Evolutionary conservation across 805 yeast genomes (phyloP).

Genomic region (Hanseniaspora hatyaiensis): DNA sequence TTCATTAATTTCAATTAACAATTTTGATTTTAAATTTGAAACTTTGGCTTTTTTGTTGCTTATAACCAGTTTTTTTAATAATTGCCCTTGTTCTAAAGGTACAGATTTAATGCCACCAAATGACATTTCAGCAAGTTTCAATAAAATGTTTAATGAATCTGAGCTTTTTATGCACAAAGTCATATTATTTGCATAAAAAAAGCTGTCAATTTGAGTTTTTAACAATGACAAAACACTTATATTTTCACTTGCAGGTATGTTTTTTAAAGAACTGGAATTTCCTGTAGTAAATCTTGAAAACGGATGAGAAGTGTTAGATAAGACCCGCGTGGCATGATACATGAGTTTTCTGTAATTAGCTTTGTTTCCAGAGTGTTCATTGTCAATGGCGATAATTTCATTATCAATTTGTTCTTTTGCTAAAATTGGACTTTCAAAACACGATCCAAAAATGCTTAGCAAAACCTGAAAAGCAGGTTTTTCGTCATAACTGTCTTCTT

Average conservation of each 20-base stretch:
- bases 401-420: slow-evolving; percentile 32
- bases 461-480: slow-evolving; percentile 34
- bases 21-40: no score
- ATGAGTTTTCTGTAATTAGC: slow-evolving; percentile 36
- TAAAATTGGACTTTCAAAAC: slow-evolving; percentile 43
- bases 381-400: slow-evolving; percentile 52
- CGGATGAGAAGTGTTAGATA: slow-evolving; percentile 39
- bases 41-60: no score
- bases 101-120: slow-evolving; percentile 32
- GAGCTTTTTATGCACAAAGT: slow-evolving; percentile 54
- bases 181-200: slow-evolving; percentile 40
- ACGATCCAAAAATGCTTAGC: slow-evolving; percentile 40
- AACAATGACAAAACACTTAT: slow-evolving; percentile 32
- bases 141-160: slow-evolving; percentile 47
- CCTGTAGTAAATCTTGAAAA: slow-evolving; percentile 61
- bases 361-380: slow-evolving; percentile 53
- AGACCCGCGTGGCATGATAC: slow-evolving; percentile 46
- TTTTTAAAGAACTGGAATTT: slow-evolving; percentile 38
- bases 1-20: no score
- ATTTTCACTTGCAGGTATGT: slow-evolving; percentile 28
- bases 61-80: slow-evolving; percentile 3
- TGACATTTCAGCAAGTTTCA: slow-evolving; percentile 37
- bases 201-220: slow-evolving; percentile 30
- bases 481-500: slow-evolving; percentile 12
- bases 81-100: neutral